These are phyloP conservation scores for Sporothrix schenckii DNA, from an alignment of 2,329 filamentous ascomycete genomes.

Conservation along the genomic window DNA sequence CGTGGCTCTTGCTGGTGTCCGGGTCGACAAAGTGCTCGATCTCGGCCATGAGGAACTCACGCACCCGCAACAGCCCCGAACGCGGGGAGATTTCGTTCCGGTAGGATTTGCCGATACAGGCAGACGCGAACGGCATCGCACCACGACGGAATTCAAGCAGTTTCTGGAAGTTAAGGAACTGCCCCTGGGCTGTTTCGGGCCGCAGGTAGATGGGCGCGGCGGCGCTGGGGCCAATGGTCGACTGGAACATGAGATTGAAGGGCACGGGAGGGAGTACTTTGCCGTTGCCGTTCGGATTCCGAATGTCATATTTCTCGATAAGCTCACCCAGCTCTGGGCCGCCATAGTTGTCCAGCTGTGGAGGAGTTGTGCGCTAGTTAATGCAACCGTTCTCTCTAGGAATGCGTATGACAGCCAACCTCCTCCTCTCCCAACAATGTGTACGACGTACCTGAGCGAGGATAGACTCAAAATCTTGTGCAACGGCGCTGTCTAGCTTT, in stretches of 20 bases:
- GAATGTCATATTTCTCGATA: constrained; percentile 89
- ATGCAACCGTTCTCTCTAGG: no score
- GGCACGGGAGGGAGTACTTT: constrained; percentile 79
- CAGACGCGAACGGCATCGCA: constrained; percentile 94
- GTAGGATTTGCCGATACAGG: constrained; percentile 96
- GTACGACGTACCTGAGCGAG: constrained; percentile 62
- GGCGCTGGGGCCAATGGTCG: constrained; percentile 84
- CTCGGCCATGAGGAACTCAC: constrained; percentile 98
- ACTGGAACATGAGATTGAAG: constrained; percentile 99
- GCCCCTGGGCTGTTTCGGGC: constrained; percentile 95
- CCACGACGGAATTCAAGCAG: constrained; percentile 95
- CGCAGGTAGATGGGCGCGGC: constrained; percentile 83
- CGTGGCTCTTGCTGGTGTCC: constrained; percentile 89
- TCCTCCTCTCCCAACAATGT: no score
- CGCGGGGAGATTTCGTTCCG: constrained; percentile 97
- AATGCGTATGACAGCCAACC: no score
- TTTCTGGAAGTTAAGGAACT: constrained; percentile 93
- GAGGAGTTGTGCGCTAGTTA: no score
- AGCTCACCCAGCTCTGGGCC: constrained; percentile 82
- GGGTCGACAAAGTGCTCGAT: constrained; percentile 99
- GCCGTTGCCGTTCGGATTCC: constrained; percentile 78
- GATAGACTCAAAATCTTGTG: constrained; percentile 87
- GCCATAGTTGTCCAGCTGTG: constrained; percentile 83
- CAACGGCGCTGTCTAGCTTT: constrained; percentile 79
- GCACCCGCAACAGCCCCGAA: constrained; percentile 85